Evolutionary conservation across 2,329 filamentous ascomycete species (phyloP).

Genomic region (Microsporum audouinii): DNA sequence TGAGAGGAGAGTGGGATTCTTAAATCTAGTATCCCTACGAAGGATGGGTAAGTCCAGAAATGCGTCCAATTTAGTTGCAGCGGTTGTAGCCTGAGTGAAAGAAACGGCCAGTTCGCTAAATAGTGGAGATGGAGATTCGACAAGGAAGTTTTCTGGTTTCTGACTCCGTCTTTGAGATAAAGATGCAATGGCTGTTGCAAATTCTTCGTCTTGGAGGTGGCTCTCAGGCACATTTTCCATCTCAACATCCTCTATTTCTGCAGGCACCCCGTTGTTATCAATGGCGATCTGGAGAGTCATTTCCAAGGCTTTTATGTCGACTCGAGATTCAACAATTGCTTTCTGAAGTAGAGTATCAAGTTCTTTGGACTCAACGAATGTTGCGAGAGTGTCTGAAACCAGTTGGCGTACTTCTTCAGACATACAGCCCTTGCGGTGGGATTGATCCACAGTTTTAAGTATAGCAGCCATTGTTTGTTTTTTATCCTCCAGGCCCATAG

Average conservation of each 20-base stretch:
- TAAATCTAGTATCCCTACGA: constrained; percentile 36
- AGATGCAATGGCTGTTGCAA: constrained; percentile 25
- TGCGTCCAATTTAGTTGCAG: constrained; percentile 21
- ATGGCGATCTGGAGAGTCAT: constrained; percentile 62
- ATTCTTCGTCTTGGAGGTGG: constrained; percentile 21
- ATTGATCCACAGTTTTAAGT: constrained; percentile 23
- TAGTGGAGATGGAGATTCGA: constrained; percentile 21
- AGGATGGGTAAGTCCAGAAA: constrained; percentile 32
- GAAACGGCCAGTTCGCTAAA: constrained; percentile 31
- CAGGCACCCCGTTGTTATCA: constrained; percentile 45
- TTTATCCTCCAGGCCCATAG: constrained; percentile 24
- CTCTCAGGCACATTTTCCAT: constrained; percentile 36
- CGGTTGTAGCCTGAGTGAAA: constrained; percentile 26
- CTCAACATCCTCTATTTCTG: constrained; percentile 41
- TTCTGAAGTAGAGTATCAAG: constrained; percentile 53
- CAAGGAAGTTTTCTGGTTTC: constrained; percentile 30
- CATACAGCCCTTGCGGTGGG: constrained; percentile 38
- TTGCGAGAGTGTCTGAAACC: constrained; percentile 56
- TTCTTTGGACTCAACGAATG: constrained; percentile 50
- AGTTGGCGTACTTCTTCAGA: constrained; percentile 46
- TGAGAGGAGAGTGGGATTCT: constrained; percentile 56
- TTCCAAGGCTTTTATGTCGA: constrained; percentile 65
- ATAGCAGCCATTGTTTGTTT: constrained; percentile 25
- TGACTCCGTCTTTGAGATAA: constrained; percentile 19
- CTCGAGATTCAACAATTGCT: constrained; percentile 54